A percentile compares a stretch with the other conserved stretches of the same genome.
Conservation (phyloP, 2,329 filamentous ascomycete species). For the Lomentospora prolificans region DNA sequence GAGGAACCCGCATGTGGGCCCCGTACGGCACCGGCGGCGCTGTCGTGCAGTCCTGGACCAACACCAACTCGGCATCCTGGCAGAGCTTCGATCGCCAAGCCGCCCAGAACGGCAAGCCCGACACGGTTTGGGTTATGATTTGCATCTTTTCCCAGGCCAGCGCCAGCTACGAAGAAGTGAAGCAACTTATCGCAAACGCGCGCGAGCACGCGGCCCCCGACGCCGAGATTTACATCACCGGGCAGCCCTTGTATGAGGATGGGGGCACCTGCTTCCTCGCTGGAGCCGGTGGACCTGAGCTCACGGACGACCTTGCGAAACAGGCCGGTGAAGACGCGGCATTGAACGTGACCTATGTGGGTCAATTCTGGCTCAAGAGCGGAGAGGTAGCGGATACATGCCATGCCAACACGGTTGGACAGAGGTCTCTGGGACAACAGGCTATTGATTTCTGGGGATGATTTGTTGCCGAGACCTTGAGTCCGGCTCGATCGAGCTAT, state of each 20-base stretch:
- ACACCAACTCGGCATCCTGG: slow-evolving; percentile 4
- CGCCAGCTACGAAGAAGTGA: slow-evolving; percentile 19
- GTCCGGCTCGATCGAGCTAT: too few species aligned
- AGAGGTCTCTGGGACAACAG: slow-evolving; percentile 17
- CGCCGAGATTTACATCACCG: slow-evolving; percentile 19
- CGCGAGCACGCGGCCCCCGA: slow-evolving; percentile 17
- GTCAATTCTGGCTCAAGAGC: slow-evolving; percentile 16
- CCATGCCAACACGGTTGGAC: slow-evolving; percentile 18
- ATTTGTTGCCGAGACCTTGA: too few species aligned
- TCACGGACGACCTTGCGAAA: slow-evolving; percentile 18
- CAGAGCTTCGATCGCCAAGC: slow-evolving; percentile 1
- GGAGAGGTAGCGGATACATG: slow-evolving; percentile 19
- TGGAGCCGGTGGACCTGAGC: slow-evolving; percentile 14
- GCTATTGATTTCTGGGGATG: slow-evolving; percentile 14
- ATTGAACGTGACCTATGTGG: slow-evolving; percentile 16
- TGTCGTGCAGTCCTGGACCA: slow-evolving; percentile 6
- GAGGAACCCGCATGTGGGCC: slow-evolving; percentile 5
- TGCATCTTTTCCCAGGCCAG: slow-evolving; percentile 21
- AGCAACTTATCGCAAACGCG: slow-evolving; percentile 19
- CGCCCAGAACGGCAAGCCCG: neutral
- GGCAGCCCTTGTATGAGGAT: slow-evolving; percentile 19
- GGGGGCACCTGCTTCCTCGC: slow-evolving; percentile 17
- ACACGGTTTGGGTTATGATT: slow-evolving; percentile 15
- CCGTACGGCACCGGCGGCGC: slow-evolving; percentile 3
- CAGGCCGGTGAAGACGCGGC: slow-evolving; percentile 15